phyloP scores from a whole-genome alignment of 116 monocot genomes.

The Zostera marina region DNA sequence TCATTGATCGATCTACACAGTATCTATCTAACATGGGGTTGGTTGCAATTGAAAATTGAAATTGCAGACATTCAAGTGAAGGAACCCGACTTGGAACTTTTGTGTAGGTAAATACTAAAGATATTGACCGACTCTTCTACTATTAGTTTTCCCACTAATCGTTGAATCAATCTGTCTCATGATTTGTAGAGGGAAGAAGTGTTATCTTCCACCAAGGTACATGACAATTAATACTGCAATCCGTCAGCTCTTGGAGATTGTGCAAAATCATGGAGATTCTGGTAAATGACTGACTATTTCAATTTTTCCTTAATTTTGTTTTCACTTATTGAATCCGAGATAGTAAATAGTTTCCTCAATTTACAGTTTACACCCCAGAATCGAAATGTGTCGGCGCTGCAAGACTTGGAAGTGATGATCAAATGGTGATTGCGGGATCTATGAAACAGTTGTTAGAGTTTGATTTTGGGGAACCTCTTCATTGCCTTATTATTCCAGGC shows the following conservation, averaged over 20 bases:
- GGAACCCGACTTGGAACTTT: slow-evolving; percentile 77
- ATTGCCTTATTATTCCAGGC: slow-evolving; percentile 80
- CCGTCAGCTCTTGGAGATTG: slow-evolving; percentile 67
- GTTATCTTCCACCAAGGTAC: slow-evolving; percentile 74
- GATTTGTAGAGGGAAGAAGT: slow-evolving; percentile 49
- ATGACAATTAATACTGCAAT: slow-evolving; percentile 74
- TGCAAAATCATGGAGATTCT: slow-evolving; percentile 26
- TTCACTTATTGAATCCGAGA: too few species aligned
- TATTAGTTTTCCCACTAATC: too few species aligned
- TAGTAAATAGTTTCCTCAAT: background rate
- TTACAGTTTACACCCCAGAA: slow-evolving; percentile 42
- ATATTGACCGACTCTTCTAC: too few species aligned
- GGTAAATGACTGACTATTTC: slow-evolving; percentile 33
- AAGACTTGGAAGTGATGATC: slow-evolving; percentile 61
- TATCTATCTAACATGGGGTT: too few species aligned
- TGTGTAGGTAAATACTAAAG: slow-evolving; percentile 53
- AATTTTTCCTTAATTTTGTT: background rate
- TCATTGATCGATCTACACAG: too few species aligned
- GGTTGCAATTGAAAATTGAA: too few species aligned
- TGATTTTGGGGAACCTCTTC: slow-evolving; percentile 89
- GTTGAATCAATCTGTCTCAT: background rate
- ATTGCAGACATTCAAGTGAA: slow-evolving; percentile 92
- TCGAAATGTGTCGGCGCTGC: slow-evolving; percentile 80
- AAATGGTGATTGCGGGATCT: slow-evolving; percentile 59
- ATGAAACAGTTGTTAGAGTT: slow-evolving; percentile 48